Conservation (phyloP, 176 grass and related monocot species). For the Panicum miliaceum region DNA sequence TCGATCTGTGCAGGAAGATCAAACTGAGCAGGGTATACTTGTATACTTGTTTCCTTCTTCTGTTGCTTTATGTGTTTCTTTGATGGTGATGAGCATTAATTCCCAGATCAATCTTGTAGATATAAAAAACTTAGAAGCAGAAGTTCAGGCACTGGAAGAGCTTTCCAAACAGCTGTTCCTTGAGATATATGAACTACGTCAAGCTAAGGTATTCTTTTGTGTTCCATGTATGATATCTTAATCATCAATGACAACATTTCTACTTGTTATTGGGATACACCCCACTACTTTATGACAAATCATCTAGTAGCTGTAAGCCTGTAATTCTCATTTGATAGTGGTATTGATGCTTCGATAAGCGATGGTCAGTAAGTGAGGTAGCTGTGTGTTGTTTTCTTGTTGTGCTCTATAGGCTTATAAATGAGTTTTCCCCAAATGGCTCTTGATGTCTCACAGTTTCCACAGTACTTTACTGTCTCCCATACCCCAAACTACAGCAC, state of each 20-base stretch:
- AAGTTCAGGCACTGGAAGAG: constrained; percentile 95
- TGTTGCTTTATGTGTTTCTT: neutral
- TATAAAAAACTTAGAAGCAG: constrained; percentile 95
- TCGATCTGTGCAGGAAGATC: constrained; percentile 94
- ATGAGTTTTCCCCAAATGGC: neutral
- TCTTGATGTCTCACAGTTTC: neutral
- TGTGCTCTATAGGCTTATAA: neutral
- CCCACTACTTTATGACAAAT: neutral
- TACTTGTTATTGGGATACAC: neutral
- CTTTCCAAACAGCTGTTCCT: constrained; percentile 98
- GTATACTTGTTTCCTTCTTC: constrained; percentile 20
- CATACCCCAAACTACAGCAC: neutral
- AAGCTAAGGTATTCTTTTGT: constrained; percentile 76
- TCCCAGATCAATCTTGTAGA: constrained; percentile 55
- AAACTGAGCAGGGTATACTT: constrained; percentile 90
- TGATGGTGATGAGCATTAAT: constrained; percentile 26
- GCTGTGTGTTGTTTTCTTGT: neutral
- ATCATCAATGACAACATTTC: neutral
- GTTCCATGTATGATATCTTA: neutral
- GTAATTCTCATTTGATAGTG: constrained; percentile 7
- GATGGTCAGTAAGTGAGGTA: neutral
- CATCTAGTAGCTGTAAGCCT: neutral
- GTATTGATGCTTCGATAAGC: neutral
- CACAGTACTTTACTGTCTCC: neutral
- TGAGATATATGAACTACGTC: constrained; percentile 95